Conservation (phyloP, 1,139 yeast species). For the Yamadazyma spencermartinsiae region DNA sequence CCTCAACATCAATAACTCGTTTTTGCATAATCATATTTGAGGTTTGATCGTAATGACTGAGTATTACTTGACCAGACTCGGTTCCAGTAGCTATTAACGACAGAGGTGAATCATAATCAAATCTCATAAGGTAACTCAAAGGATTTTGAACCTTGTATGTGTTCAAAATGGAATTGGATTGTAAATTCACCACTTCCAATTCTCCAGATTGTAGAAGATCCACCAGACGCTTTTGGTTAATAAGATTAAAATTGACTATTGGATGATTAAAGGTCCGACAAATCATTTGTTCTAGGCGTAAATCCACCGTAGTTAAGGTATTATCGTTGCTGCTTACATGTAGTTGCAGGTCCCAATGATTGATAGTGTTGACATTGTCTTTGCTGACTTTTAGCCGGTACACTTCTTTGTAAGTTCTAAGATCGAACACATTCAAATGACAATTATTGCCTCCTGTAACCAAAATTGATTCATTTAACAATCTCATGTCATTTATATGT, state of each 20-base stretch:
- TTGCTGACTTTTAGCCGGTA: slow-evolving; percentile 20
- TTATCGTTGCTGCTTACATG: slow-evolving; percentile 33
- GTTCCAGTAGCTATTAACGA: background rate
- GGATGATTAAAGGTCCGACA: slow-evolving; percentile 16
- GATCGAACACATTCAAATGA: slow-evolving; percentile 16
- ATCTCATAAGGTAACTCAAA: background rate
- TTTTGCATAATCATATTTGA: slow-evolving; percentile 6
- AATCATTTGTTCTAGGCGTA: slow-evolving; percentile 22
- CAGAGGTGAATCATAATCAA: background rate
- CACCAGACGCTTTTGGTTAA: background rate
- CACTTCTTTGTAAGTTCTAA: slow-evolving; percentile 12
- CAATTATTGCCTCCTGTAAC: slow-evolving; percentile 27
- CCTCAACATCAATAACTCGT: background rate
- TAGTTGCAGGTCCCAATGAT: slow-evolving; percentile 12
- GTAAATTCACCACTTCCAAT: slow-evolving; percentile 5
- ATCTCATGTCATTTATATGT: slow-evolving; percentile 11
- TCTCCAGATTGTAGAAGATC: slow-evolving; percentile 8
- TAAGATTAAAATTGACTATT: slow-evolving; percentile 12
- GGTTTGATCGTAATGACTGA: slow-evolving; percentile 3
- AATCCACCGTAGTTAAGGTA: slow-evolving; percentile 25
- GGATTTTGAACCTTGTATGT: slow-evolving; percentile 5
- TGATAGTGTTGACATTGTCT: slow-evolving; percentile 32
- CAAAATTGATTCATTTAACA: slow-evolving; percentile 17
- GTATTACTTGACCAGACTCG: background rate
- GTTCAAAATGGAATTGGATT: slow-evolving; percentile 4